Base-by-base conservation (phyloP, 441 rosid species). In the Erodium trifolium region DNA sequence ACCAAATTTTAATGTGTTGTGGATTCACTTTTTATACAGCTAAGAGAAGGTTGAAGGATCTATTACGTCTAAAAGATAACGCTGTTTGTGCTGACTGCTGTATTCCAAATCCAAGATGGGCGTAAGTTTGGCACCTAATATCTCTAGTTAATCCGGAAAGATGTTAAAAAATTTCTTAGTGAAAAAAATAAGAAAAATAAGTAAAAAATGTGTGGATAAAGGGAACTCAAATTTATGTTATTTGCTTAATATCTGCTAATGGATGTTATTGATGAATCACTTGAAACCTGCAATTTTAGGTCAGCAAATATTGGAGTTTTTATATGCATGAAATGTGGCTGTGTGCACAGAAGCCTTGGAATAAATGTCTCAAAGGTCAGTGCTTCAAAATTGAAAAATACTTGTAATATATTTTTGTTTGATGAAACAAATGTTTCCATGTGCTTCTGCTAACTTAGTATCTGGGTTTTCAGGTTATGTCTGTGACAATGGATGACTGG, bases 61-160 rank as follows among this genome's bases (percentile, higher is more conserved):
- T 94, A 67, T 78, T 87, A 81, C 81, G 68, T 72, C 91, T 87
- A 80, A 75, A 77, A 68, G 98, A 90, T 80, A 94, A 94, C 83
- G 91, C 84, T 65, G 5, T 27, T 66, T 94, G 99, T 78, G 99
- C 99, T 73, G 99, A 94, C 79, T 94, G 99, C 60, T 81, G 88
- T 66, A 90, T 96, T 72, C 86, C 93, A 3, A 98, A 90, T 90
- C 99, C 99, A 69, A 92, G 90, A 75, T 94, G 98, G 97, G 99
- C 98, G 97, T 94, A 83, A 85, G 99, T 85, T 68, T 74, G 63
- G 11, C 27, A n/a, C 31, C 63, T 59, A 18, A 59, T 59, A 59
- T 59, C 31, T 59, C 4, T 51, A 51, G 57, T n/a, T n/a, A 51
- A 51, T 13, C 17, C 2, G 57, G 17, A 51, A 51, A 51, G 57